Evolutionary conservation across 306 rosid species (phyloP).

Genomic region (Phaseolus lunatus): DNA sequence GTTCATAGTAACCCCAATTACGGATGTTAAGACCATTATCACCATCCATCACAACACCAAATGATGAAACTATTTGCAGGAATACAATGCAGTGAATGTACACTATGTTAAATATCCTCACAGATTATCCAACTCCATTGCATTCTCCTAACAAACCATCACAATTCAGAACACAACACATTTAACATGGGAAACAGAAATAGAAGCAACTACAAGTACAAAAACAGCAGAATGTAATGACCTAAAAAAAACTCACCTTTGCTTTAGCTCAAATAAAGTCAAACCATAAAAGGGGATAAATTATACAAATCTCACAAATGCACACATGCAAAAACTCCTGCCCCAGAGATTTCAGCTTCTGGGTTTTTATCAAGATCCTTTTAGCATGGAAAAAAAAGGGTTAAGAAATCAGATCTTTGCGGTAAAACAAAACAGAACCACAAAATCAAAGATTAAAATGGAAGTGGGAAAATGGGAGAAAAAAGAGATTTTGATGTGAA

Average conservation of each 20-base stretch:
- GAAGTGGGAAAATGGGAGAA: neutral
- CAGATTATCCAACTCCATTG: slow-evolving; percentile 26
- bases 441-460: slow-evolving; percentile 35
- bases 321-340: slow-evolving; percentile 41
- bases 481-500: neutral
- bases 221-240: slow-evolving; percentile 11
- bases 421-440: slow-evolving; percentile 34
- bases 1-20: slow-evolving; percentile 97
- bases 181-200: neutral
- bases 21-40: slow-evolving; percentile 88
- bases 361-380: slow-evolving; percentile 49
- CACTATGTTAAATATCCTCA: slow-evolving; percentile 43
- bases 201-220: neutral
- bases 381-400: neutral
- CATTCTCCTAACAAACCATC: slow-evolving; percentile 42
- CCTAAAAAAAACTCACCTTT: slow-evolving; percentile 37
- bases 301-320: slow-evolving; percentile 45
- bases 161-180: slow-evolving; percentile 26
- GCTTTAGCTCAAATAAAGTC: slow-evolving; percentile 49
- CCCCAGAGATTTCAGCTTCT: slow-evolving; percentile 42
- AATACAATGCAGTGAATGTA: slow-evolving; percentile 25
- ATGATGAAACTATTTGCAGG: slow-evolving; percentile 38
- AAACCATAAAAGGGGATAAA: slow-evolving; percentile 37
- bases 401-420: slow-evolving; percentile 42
- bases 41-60: slow-evolving; percentile 77